These are phyloP conservation scores for Arxiozyma bovina DNA, from an alignment of 1,139 yeast species.

Conservation along the genomic window DNA sequence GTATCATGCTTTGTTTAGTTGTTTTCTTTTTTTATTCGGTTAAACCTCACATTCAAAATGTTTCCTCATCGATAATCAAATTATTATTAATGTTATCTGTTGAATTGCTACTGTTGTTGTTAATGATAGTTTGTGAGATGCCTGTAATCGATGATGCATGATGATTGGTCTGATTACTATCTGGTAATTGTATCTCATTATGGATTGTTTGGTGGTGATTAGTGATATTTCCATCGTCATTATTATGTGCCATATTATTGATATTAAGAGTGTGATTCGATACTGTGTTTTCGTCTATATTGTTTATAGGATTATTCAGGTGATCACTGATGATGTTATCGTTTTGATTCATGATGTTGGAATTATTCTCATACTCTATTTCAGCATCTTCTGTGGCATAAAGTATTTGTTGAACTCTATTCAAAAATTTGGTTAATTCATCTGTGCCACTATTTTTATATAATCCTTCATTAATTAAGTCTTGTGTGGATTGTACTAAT, in stretches of 20 bases:
- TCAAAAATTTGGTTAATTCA: constrained; percentile 38
- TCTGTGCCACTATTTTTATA: constrained; percentile 26
- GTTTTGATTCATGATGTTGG: not conserved
- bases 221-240: not conserved
- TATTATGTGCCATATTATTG: not conserved
- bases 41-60: constrained; percentile 16
- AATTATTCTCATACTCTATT: constrained; percentile 19
- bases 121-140: not conserved
- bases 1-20: too few species aligned
- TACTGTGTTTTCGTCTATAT: not conserved
- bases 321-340: not conserved
- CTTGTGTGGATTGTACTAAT: constrained; percentile 58
- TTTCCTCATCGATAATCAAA: constrained; percentile 30
- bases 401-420: constrained; percentile 62
- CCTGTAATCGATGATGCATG: not conserved
- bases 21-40: not conserved
- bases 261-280: not conserved
- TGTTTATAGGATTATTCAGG: too few species aligned
- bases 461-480: constrained; percentile 36
- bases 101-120: not conserved
- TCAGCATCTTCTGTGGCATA: constrained; percentile 77
- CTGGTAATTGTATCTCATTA: not conserved
- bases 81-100: constrained; percentile 9
- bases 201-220: not conserved
- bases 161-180: not conserved